Base-by-base conservation (phyloP, 768 basidiomycete genomes). In the Leccinum uliginosum region DNA sequence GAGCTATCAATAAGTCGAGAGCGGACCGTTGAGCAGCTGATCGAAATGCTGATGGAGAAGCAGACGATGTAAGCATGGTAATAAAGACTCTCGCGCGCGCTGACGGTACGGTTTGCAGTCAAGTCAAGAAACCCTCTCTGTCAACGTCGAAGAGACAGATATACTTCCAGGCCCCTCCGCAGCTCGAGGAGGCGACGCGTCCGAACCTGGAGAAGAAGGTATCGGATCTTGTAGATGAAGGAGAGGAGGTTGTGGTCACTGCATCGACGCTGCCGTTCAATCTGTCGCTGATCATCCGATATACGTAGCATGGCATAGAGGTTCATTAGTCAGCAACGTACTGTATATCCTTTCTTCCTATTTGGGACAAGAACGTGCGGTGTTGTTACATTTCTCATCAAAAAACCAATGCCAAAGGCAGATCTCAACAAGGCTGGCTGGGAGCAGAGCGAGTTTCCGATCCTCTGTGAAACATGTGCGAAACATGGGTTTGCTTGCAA, bases 51-150 rank as follows among this genome's bases (percentile, higher is more conserved):
- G 60, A 78, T 84, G 2, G 94, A 93, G 73, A 86, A 81, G 61
- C 92, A 96, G 68, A 91, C 94, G 59, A 86, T 98, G 97, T 96
- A 65, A 58, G 91, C 27, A 50, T 45, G 55, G 29, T 61, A 56
- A 44, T 53, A 1, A 10, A 19, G 40, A 24, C 35, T 4, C 35
- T 7, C 15, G 19, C 19, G 17, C 29, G 23, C 23, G 46, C 64
- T 56, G n/a, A 61, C n/a, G 38, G 44, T 9, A 45, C 5, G 24
- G 17, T 24, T 24, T 32, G 5, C 66, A 99, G 97, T 61, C 97
- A 98, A 84, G 89, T 98, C 75, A 96, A 94, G 76, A 93, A 87
- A 67, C 97, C 97, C 0, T 98, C 97, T 0, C 72, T 99, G 17
- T 91, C 95, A 4, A 83, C 86, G 1, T 78, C 84, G 6, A 80